phyloP scores from a whole-genome alignment of 2,329 filamentous ascomycete genomes.

The Grosmannia clavigera region DNA sequence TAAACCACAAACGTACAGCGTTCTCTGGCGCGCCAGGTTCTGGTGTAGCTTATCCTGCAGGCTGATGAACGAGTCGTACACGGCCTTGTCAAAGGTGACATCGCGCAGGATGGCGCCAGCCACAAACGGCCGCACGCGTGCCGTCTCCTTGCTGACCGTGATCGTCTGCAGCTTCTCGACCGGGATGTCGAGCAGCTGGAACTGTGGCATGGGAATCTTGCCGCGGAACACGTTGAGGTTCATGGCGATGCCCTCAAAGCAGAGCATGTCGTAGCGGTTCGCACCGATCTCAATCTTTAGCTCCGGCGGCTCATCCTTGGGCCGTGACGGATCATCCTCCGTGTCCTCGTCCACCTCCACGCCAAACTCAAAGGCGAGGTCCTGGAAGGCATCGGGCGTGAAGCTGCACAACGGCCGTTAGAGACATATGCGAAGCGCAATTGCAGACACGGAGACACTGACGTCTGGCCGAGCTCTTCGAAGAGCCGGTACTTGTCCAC shows the following conservation, averaged over 20 bases:
- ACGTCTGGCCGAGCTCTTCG: conserved; percentile 83
- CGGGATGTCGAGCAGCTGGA: conserved; percentile 59
- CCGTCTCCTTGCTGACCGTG: conserved; percentile 63
- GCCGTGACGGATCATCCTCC: conserved; percentile 55
- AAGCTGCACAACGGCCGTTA: conserved; percentile 37
- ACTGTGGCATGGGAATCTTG: conserved; percentile 64
- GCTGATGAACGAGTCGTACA: conserved; percentile 94
- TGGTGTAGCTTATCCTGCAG: conserved; percentile 97
- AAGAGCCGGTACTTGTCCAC: conserved; percentile 95
- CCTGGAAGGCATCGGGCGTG: conserved; percentile 90
- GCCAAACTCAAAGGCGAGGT: conserved; percentile 95
- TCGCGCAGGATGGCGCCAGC: conserved; percentile 82
- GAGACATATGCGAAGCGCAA: not conserved
- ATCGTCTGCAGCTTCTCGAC: conserved; percentile 67
- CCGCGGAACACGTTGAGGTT: conserved; percentile 93
- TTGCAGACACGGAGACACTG: conserved; percentile 14
- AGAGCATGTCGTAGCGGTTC: conserved; percentile 82
- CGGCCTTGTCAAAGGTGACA: conserved; percentile 79
- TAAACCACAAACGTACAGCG: conserved; percentile 33
- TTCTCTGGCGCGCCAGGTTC: conserved; percentile 85
- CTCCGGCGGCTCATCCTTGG: conserved; percentile 76
- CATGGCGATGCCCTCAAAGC: conserved; percentile 90
- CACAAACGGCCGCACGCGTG: conserved; percentile 72
- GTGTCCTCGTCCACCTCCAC: conserved; percentile 98
- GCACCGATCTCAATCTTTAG: conserved; percentile 97